A percentile compares a stretch with the other conserved stretches of the same genome.
These are phyloP conservation scores for Penicillium polonicum DNA, from an alignment of 2,329 filamentous ascomycete species.

Conservation along the genomic window DNA sequence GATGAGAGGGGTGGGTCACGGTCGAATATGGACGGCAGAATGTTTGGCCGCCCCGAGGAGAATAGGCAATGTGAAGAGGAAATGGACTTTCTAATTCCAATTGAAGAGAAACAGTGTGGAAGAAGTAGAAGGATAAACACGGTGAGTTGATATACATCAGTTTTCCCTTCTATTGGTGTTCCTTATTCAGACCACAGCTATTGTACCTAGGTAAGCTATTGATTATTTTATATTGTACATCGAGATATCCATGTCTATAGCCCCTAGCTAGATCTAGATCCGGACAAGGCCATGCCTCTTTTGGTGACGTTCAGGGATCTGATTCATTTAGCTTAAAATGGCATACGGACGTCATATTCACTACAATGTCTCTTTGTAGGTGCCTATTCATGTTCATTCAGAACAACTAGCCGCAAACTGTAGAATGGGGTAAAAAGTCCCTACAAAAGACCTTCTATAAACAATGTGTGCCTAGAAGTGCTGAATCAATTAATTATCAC, in stretches of 20 bases:
- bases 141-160: background rate
- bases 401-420: background rate
- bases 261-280: too few species aligned
- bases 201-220: background rate
- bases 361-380: background rate
- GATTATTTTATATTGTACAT: too few species aligned
- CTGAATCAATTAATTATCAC: background rate
- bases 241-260: background rate
- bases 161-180: background rate
- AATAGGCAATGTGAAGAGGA: background rate
- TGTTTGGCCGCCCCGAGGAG: conserved; percentile 4
- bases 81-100: background rate
- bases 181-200: background rate
- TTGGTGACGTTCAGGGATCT: background rate
- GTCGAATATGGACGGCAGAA: conserved; percentile 2
- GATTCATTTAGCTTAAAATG: too few species aligned
- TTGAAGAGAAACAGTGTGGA: too few species aligned
- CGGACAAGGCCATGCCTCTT: too few species aligned
- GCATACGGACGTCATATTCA: too few species aligned
- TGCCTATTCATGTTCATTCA: background rate
- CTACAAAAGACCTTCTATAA: background rate
- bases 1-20: conserved; percentile 12
- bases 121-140: background rate
- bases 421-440: background rate
- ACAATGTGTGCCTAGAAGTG: background rate